These are phyloP conservation scores for Pilatotrama ljubarskyi DNA, from an alignment of 768 basidiomycete species.

Conservation along the genomic window DNA sequence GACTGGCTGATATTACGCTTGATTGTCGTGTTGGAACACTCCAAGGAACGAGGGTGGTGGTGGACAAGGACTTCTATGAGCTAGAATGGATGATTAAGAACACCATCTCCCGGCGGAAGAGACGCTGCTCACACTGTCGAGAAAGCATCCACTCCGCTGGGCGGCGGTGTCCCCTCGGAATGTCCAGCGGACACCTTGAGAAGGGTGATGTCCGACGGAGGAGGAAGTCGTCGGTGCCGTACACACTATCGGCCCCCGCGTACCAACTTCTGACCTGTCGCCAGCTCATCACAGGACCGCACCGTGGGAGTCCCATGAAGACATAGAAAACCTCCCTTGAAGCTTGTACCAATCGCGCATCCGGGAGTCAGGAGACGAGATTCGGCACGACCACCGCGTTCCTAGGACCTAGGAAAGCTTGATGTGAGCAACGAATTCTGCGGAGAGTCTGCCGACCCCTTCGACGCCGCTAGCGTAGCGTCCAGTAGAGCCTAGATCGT, in stretches of 20 bases:
- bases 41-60: conserved; percentile 1
- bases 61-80: not conserved
- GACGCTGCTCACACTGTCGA: not conserved
- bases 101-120: not conserved
- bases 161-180: not conserved
- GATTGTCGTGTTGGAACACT: not conserved
- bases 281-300: conserved; percentile 5
- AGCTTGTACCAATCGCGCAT: too few species aligned
- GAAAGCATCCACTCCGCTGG: not conserved
- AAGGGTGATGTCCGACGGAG: not conserved
- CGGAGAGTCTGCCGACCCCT: too few species aligned
- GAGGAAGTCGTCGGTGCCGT: not conserved
- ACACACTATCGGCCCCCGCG: not conserved
- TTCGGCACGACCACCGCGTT: too few species aligned
- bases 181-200: not conserved
- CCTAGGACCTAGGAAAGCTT: too few species aligned
- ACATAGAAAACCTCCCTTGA: too few species aligned
- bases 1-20: not conserved
- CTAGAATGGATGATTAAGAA: conserved; percentile 4
- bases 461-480: too few species aligned
- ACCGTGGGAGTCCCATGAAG: conserved; percentile 3
- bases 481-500: too few species aligned
- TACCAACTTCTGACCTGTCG: not conserved
- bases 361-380: too few species aligned
- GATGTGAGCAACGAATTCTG: too few species aligned